Evolutionary conservation across 192 early-diverging fungal species (phyloP), one percentile per base, ranked within the genome.

Genomic region (Coemansia sp.): DNA sequence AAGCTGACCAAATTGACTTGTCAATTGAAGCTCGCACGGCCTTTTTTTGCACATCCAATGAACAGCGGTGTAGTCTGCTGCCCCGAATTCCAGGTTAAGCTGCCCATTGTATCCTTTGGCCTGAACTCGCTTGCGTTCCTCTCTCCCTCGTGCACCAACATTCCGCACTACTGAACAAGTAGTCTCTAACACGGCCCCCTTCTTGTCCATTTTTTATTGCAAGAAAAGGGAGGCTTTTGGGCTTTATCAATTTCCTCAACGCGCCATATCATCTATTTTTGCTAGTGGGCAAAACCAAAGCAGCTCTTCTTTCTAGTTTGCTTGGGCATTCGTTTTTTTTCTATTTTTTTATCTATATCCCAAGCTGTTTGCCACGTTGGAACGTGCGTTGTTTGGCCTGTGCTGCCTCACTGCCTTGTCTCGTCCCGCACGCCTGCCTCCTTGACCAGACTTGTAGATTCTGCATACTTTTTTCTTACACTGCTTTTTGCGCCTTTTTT

Each of bases 121-220:
- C 76, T 53, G 63, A 68, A 78, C 76, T 71, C 76, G 50, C 60
- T 48, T 56, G 66, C 70, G 44, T 78, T 78, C 61, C 67, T 78
- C 50, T 78, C 76, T 34, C 76, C 76, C 48, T 70, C 34, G 50
- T 63, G 60, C 59, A 70, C 54, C 18, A 73, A 73, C 55, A 56
- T 60, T 64, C 28, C 57, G 57, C 31, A 7, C 44, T 42, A 61
- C 55, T 56, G 34, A 52, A 25, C 48, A 7, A 7, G 6, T 31
- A 7, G 6, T 6, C 31, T 6, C 6, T 31, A 31, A 31, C 5
- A 1, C 6, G 31, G 31, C 31, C 31, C 31, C 31, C 31, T 31
- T 31, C 31, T 31, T 31, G 31, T 31, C 31, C 31, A 31, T 31
- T 31, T 31, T 31, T 31, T 31, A 31, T 31, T 31, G 7, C 31